Conservation (phyloP, 139 green algal species). For the Chlorella vulgaris region DNA sequence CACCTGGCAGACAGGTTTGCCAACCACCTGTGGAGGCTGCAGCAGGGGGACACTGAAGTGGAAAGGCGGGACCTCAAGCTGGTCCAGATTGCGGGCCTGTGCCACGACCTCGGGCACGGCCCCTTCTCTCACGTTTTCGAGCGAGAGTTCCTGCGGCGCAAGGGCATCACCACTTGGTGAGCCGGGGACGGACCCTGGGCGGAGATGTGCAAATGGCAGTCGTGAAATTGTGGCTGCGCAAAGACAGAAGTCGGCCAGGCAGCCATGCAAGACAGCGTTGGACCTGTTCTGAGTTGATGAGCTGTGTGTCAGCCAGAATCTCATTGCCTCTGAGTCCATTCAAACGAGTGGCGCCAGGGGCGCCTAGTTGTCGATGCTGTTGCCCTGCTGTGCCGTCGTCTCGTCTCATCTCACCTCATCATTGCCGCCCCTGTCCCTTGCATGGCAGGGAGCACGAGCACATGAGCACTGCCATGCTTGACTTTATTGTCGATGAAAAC, state of each 20-base stretch:
- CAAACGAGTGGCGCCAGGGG: no score
- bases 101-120: conserved; percentile 93
- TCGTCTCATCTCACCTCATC: no score
- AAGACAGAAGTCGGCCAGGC: no score
- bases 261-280: no score
- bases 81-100: conserved; percentile 70
- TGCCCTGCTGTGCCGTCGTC: background rate
- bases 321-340: no score
- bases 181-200: background rate
- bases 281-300: no score
- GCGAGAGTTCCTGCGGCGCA: conserved; percentile 66
- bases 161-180: conserved; percentile 57
- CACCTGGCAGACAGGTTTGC: conserved; percentile 59
- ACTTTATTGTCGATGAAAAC: conserved; percentile 55
- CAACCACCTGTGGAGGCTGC: conserved; percentile 42
- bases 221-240: no score
- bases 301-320: background rate
- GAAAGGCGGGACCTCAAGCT: conserved; percentile 61
- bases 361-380: background rate
- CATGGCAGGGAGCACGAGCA: conserved; percentile 79
- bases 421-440: no score
- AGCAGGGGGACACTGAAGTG: conserved; percentile 60
- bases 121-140: conserved; percentile 94
- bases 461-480: conserved; percentile 69
- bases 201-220: no score